phyloP scores from a whole-genome alignment of 768 basidiomycete genomes.

The Cystoderma amianthinum region DNA sequence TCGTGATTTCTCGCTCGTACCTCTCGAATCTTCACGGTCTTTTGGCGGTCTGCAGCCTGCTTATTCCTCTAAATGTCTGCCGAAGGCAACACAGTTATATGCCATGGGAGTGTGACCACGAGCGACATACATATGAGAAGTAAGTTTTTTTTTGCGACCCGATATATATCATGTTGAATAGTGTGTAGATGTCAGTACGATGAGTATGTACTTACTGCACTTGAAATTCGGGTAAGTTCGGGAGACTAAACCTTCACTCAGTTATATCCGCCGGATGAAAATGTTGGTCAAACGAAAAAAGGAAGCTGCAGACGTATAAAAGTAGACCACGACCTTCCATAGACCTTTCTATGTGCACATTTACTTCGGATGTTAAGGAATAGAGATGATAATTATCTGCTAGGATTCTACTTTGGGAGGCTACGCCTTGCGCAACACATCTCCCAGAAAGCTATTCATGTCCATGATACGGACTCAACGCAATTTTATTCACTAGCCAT shows the following conservation, averaged over 20 bases:
- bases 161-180: slow-evolving; percentile 1
- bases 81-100: slow-evolving; percentile 71
- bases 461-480: too few species aligned
- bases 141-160: slow-evolving; percentile 26
- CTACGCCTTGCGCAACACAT: too few species aligned
- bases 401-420: too few species aligned
- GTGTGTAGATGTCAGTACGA: slow-evolving; percentile 82
- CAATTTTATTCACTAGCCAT: too few species aligned
- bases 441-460: too few species aligned
- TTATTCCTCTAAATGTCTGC: slow-evolving; percentile 86
- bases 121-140: slow-evolving; percentile 84
- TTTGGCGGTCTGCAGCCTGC: slow-evolving; percentile 41
- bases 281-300: background rate
- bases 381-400: too few species aligned
- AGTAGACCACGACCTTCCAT: background rate
- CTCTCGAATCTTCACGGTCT: background rate
- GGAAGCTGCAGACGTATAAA: background rate
- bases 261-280: slow-evolving; percentile 5
- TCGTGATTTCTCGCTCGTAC: too few species aligned
- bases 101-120: slow-evolving; percentile 93
- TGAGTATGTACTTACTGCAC: slow-evolving; percentile 54
- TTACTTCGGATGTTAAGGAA: too few species aligned
- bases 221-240: slow-evolving; percentile 17
- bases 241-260: background rate
- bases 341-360: too few species aligned